A percentile compares a stretch with the other conserved stretches of the same genome.
These are phyloP conservation scores for Alectoria sarmentosa DNA, from an alignment of 495 filamentous ascomycete genomes.

Conservation along the genomic window DNA sequence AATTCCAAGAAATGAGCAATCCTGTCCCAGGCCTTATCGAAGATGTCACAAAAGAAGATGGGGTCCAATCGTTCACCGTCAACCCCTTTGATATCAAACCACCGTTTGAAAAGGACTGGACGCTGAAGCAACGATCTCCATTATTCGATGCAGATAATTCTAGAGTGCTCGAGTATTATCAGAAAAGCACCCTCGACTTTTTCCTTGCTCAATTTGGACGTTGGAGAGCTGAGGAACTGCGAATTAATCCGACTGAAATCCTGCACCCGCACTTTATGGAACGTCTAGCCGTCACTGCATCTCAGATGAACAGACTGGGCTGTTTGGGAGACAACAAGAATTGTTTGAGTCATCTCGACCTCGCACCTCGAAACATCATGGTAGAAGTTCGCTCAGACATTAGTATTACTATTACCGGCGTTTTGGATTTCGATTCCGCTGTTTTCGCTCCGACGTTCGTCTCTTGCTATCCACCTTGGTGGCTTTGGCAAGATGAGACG, in stretches of 20 bases:
- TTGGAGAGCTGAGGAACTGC: constrained; percentile 6
- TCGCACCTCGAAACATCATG: constrained; percentile 48
- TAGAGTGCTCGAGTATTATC: background rate
- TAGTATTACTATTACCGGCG: constrained; percentile 34
- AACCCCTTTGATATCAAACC: constrained; percentile 8
- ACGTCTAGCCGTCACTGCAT: constrained; percentile 1
- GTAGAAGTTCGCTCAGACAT: constrained; percentile 30
- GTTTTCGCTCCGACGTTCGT: constrained; percentile 27
- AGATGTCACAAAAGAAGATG: background rate
- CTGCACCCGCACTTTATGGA: background rate
- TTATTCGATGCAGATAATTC: background rate
- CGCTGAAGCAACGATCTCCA: background rate
- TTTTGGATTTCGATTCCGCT: constrained; percentile 49
- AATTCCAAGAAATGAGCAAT: constrained; percentile 3
- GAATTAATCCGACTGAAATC: background rate
- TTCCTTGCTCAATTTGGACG: constrained; percentile 13
- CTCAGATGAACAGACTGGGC: constrained; percentile 2
- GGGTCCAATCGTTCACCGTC: constrained; percentile 5
- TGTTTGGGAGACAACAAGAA: constrained; percentile 29
- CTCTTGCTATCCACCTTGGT: no score
- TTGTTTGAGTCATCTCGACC: constrained; percentile 16
- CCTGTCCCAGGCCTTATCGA: constrained; percentile 8
- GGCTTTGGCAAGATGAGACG: constrained; percentile 22
- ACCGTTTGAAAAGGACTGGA: constrained; percentile 6
- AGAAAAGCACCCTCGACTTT: constrained; percentile 8